Base-by-base conservation (phyloP, 1,284 basidiomycete species). In the Ganoderma boninense region DNA sequence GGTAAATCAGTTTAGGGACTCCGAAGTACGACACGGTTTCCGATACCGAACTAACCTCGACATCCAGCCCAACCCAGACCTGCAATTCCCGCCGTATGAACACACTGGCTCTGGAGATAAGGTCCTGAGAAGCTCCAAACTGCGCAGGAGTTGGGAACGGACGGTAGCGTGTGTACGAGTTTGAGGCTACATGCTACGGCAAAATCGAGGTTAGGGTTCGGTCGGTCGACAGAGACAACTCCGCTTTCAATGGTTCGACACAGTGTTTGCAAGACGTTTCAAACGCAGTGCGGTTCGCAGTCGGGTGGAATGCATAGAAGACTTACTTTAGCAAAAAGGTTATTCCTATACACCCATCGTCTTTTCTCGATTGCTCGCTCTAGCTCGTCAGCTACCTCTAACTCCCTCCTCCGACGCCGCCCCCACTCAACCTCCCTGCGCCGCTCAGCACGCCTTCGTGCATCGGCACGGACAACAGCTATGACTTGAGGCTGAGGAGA, bases 21-120 rank as follows among this genome's bases (percentile, higher is more conserved):
- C 60, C 23, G 32, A 32, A 52, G 49, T 26, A 26, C 26, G 49
- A 7, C 49, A 52, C 11, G n/a, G 23, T 23, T 8, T 23, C n/a
- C 42, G 43, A 13, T 26, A 18, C 40, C 8, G 11, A 38, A 80
- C 87, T 71, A 70, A 92, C 94, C 86, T 96, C 95, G 8, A 96
- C 89, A 77, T 97, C 95, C 20, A 95, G 81, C 76, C 90, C 88
- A 18, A 88, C 85, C 95, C 95, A 97, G 2, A 97, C 91, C 59
- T 89, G 89, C 57, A 97, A 82, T 78, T 97, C 96, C 54, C 96
- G 86, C 46, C 94, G 85, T n/a, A 97, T 80, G 77, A 96, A 97
- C 14, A 86, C 85, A 0, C 90, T 94, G 23, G 94, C 92, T 11
- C 94, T 87, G 69, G 89, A 90, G 69, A 94, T 87, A 18, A 91